Conservation (phyloP, 1,284 basidiomycete species). For the Marasmius oreades region DNA sequence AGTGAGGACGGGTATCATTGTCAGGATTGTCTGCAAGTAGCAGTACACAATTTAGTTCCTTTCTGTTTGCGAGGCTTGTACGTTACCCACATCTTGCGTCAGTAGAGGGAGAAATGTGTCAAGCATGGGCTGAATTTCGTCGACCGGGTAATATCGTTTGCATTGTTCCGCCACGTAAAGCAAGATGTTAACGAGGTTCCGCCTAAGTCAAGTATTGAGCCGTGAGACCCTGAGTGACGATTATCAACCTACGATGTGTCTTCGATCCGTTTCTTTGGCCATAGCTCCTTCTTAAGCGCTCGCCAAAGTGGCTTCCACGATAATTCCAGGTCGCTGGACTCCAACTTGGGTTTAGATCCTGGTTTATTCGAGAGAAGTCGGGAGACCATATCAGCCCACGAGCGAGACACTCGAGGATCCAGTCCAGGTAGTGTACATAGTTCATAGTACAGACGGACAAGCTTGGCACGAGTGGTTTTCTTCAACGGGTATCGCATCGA, state of each 20-base stretch:
- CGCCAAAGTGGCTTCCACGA: conserved; percentile 76
- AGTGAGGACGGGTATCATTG: conserved; percentile 68
- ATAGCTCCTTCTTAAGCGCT: conserved; percentile 67
- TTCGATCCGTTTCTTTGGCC: conserved; percentile 61
- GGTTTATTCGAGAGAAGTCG: conserved; percentile 66
- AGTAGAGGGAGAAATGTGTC: conserved; percentile 65
- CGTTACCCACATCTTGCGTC: conserved; percentile 54
- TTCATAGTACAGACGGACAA: conserved; percentile 82
- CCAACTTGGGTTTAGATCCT: conserved; percentile 59
- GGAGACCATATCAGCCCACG: conserved; percentile 72
- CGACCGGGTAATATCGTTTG: conserved; percentile 65
- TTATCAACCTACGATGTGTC: conserved; percentile 43
- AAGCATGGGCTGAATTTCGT: conserved; percentile 72
- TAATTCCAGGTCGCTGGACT: conserved; percentile 66
- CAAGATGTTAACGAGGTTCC: conserved; percentile 66
- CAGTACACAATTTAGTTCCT: neutral
- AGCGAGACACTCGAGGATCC: conserved; percentile 66
- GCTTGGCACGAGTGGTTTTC: conserved; percentile 69
- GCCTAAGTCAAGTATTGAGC: conserved; percentile 31
- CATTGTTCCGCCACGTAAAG: conserved; percentile 71
- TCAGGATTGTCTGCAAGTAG: conserved; percentile 50
- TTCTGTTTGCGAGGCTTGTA: neutral
- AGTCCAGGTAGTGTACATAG: conserved; percentile 72
- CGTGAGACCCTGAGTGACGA: neutral
- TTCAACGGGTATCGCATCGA: conserved; percentile 79